Percentiles rank a stretch among this genome's conserved stretches.
Conservation (phyloP, 495 filamentous ascomycete genomes). For the Penicillium subrubescens region DNA sequence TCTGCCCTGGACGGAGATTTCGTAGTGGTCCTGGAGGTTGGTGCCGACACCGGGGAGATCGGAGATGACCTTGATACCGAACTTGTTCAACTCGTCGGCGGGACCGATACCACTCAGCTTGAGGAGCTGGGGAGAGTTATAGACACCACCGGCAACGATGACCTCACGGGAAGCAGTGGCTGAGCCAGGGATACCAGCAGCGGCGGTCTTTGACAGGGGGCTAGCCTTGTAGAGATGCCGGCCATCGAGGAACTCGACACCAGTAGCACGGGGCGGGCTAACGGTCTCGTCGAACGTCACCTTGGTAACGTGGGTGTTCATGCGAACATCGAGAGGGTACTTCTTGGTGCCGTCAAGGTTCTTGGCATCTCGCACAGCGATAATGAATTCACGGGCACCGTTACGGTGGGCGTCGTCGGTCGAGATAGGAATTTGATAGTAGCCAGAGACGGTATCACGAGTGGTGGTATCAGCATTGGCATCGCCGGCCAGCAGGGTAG, state of each 20-base stretch:
- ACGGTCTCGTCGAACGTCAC: slow-evolving; percentile 54
- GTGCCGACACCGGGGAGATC: slow-evolving; percentile 63
- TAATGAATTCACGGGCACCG: slow-evolving; percentile 55
- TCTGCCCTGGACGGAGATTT: slow-evolving; percentile 50
- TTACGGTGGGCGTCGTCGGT: slow-evolving; percentile 49
- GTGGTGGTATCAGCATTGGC: slow-evolving; percentile 49
- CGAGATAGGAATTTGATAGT: slow-evolving; percentile 57
- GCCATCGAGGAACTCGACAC: slow-evolving; percentile 65
- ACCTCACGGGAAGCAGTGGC: slow-evolving; percentile 56
- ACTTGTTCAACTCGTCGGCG: slow-evolving; percentile 42
- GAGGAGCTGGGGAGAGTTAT: slow-evolving; percentile 65
- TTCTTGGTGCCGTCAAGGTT: slow-evolving; percentile 53
- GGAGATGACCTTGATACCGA: slow-evolving; percentile 52
- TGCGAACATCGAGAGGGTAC: slow-evolving; percentile 59
- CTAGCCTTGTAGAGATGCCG: slow-evolving; percentile 62
- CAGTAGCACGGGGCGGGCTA: slow-evolving; percentile 54
- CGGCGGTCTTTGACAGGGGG: slow-evolving; percentile 32
- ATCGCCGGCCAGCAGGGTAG: slow-evolving; percentile 51
- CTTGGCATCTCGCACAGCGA: slow-evolving; percentile 50
- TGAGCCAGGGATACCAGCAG: slow-evolving; percentile 43
- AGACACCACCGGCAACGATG: slow-evolving; percentile 59
- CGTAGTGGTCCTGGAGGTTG: slow-evolving; percentile 70
- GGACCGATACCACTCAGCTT: slow-evolving; percentile 66
- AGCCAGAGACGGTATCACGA: slow-evolving; percentile 42
- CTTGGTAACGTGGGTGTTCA: slow-evolving; percentile 65